Percentiles rank a stretch among this genome's conserved stretches.
Conservation (phyloP, 2,329 filamentous ascomycete species). For the Aspergillus sp. region DNA sequence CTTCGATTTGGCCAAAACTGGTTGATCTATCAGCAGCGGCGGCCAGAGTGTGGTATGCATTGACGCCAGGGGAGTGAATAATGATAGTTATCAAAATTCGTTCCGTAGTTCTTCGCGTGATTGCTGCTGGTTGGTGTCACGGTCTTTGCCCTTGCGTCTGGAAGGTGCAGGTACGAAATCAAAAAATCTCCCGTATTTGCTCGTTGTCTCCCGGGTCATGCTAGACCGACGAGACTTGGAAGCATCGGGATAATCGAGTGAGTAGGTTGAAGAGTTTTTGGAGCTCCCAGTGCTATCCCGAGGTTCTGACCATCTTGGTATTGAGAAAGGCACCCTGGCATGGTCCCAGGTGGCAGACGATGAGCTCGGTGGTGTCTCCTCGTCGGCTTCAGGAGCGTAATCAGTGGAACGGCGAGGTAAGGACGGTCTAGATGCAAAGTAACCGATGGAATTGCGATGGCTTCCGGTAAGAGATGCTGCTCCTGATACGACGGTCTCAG, state of each 20-base stretch:
- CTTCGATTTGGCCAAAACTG: background rate
- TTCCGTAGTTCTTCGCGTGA: conserved; percentile 36
- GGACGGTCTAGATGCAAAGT: conserved; percentile 39
- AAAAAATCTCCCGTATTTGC: conserved; percentile 43
- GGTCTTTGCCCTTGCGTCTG: conserved; percentile 42
- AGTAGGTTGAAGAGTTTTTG: conserved; percentile 49
- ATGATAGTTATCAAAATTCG: conserved; percentile 23
- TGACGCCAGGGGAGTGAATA: background rate
- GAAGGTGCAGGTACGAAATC: conserved; percentile 45
- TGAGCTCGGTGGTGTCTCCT: conserved; percentile 47
- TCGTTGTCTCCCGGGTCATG: conserved; percentile 38
- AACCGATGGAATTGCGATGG: conserved; percentile 44
- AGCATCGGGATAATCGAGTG: conserved; percentile 40
- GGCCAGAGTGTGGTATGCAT: background rate
- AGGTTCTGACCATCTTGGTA: conserved; percentile 40
- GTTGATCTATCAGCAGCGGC: background rate
- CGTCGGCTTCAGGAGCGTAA: conserved; percentile 37
- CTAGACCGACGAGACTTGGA: conserved; percentile 39
- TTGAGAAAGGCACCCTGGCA: conserved; percentile 40
- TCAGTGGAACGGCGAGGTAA: conserved; percentile 42
- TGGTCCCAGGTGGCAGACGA: conserved; percentile 46
- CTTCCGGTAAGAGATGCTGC: conserved; percentile 31
- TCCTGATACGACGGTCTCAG: conserved; percentile 31
- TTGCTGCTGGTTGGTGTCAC: conserved; percentile 34
- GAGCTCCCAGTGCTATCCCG: conserved; percentile 45